Base-by-base conservation (phyloP, 148 eudicot genomes). In the Suaeda aralocaspica region DNA sequence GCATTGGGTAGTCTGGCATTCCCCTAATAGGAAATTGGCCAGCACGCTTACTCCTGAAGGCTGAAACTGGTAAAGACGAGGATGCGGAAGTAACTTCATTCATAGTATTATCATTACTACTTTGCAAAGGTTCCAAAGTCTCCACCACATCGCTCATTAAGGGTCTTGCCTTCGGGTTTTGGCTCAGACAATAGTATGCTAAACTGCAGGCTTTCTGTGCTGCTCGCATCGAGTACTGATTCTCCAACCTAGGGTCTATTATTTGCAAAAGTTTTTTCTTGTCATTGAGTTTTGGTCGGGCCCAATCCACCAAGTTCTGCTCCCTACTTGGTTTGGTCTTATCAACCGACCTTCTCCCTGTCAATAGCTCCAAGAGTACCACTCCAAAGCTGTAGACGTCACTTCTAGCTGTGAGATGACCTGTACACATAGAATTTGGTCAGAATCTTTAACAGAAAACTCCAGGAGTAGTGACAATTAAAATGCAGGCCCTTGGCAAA, bases 321-420 rank as follows among this genome's bases (percentile, higher is more conserved):
- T 93, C 98, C 83, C 68, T 87, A 85, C 90, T 88, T 36, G 96
- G 92, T 59, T 94, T 80, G 11, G 96, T 93, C 78, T 90, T 93
- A 84, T 93, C 98, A 64, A 93, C 94, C 0, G 98, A 93, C 75
- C 79, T 90, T 75, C 92, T 84, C 67, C 98, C 98, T 3, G 98
- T 93, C 76, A 93, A 80, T 22, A 93, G 86, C 85, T 93, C 98
- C 66, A 93, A 72, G 58, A 93, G 92, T 74, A 93, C 98, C 1
- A 93, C 98, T 59, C 98, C 98, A 66, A 90, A 93, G 83, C 98
- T 90, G 88, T 93, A 93, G 10, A 93, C 98, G 55, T 93, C 98
- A 76, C 98, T 93, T 83, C 95, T 86, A 22, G 94, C 96, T 61
- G 98, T 92, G 66, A 92, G 90, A 80, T 92, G 98, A 64, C 98